Evolutionary conservation across 2,329 filamentous ascomycete species (phyloP).

Genomic region (Cladorrhinum sp.): DNA sequence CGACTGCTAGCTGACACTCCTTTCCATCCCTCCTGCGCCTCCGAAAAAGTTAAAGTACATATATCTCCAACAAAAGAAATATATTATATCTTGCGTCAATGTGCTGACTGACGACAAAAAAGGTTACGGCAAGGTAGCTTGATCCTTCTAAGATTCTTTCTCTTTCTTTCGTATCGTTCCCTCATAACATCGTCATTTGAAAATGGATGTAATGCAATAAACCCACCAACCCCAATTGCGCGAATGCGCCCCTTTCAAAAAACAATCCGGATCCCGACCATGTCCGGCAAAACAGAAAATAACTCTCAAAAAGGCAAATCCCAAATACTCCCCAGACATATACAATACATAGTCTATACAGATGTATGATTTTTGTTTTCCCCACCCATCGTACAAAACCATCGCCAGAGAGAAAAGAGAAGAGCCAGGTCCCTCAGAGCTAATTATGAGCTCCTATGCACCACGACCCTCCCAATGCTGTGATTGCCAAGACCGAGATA

Average conservation of each 20-base stretch:
- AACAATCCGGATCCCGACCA: neutral
- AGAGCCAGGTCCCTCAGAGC: constrained; percentile 4
- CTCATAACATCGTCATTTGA: constrained; percentile 13
- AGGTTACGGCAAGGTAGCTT: constrained; percentile 3
- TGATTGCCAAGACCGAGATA: neutral
- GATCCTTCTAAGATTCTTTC: neutral
- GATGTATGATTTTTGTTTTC: neutral
- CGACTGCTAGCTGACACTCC: neutral
- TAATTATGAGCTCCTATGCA: neutral
- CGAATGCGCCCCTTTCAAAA: neutral
- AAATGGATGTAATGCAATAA: neutral
- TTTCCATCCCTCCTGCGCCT: neutral
- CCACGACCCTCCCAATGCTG: neutral
- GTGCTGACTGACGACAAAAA: neutral
- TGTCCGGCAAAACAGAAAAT: neutral
- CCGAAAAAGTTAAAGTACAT: neutral
- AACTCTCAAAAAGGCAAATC: neutral
- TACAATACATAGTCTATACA: neutral
- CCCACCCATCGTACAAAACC: constrained; percentile 8
- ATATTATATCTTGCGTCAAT: neutral
- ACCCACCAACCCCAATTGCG: neutral
- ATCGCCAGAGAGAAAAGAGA: neutral
- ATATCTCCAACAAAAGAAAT: constrained; percentile 3
- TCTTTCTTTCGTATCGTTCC: constrained; percentile 9
- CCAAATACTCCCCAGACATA: neutral